Conservation (phyloP, 345 rosid genomes). For the Citrus inodora region DNA sequence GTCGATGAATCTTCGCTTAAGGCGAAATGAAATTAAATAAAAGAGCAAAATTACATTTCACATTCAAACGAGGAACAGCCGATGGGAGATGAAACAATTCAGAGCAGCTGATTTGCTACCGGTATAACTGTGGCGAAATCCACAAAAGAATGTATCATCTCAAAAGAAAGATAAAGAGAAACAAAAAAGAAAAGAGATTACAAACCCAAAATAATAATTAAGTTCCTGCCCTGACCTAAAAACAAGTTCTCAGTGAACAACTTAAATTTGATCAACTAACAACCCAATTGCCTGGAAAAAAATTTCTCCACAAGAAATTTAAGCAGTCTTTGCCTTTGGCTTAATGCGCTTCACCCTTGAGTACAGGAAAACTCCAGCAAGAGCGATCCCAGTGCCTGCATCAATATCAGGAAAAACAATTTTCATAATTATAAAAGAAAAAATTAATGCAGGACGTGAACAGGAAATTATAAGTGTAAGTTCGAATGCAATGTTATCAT, state of each 20-base stretch:
- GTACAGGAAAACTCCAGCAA: slow-evolving; percentile 92
- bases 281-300: slow-evolving; percentile 10
- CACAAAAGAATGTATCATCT: slow-evolving; percentile 2
- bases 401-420: background rate
- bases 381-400: slow-evolving; percentile 91
- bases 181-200: background rate
- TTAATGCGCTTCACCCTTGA: slow-evolving; percentile 94
- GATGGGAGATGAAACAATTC: background rate
- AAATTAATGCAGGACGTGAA: background rate
- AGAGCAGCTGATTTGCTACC: slow-evolving; percentile 7
- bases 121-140: background rate
- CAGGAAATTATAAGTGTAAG: background rate
- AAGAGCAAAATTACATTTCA: background rate
- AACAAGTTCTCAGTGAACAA: slow-evolving; percentile 4
- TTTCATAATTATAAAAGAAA: background rate
- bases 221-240: slow-evolving; percentile 18
- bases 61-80: background rate
- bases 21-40: background rate
- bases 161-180: background rate
- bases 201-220: background rate
- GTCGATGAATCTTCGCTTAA: background rate
- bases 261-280: background rate
- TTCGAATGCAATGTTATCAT: slow-evolving; percentile 16
- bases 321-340: slow-evolving; percentile 79
- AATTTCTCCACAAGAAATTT: slow-evolving; percentile 6